Evolutionary conservation across 2,329 filamentous ascomycete species (phyloP), one percentile per base, ranked within the genome.

Genomic region (Fusarium sp.): DNA sequence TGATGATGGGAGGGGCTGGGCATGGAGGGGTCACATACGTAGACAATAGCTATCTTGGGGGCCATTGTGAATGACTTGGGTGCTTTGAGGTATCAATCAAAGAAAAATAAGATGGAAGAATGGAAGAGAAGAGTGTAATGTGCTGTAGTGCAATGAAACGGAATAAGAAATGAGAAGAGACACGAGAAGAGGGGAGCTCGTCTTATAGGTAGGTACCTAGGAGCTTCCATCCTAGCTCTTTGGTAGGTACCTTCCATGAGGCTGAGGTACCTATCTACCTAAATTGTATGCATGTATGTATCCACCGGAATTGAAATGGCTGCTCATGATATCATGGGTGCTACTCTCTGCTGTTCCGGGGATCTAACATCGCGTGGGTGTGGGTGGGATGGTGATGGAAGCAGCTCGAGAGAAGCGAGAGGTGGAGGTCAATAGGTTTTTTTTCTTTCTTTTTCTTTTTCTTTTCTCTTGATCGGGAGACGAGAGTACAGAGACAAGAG

Each of bases 41-140:
- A 96, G 76, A 97, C 87, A 79, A 97, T 95, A 71, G 93, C 93
- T 75, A 97, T 86, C 83, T 92, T 96, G 77, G 91, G 91, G 80
- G 91, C 91, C 92, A 96, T 96, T 72, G 71, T 84, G 82, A 61
- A 48, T 61, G 53, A 58, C 57, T 63, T 61, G 9, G 13, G 29
- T 48, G 21, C 39, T 45, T 4, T 32, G 31, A 53, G 60, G 54
- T 51, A 64, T 55, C 57, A 54, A 42, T 29, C 8, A 43, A 33
- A 36, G 56, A 42, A 52, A 56, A n/a, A n/a, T n/a, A n/a, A n/a
- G n/a, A n/a, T n/a, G n/a, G n/a, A n/a, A n/a, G n/a, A n/a, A n/a
- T n/a, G n/a, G 17, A 53, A 38, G 37, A 37, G 38, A 43, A 36
- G 11, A 23, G 41, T 44, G 21, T 14, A 6, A 41, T 39, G 29